Conservation (phyloP, 345 rosid genomes). For the Populus nigra region DNA sequence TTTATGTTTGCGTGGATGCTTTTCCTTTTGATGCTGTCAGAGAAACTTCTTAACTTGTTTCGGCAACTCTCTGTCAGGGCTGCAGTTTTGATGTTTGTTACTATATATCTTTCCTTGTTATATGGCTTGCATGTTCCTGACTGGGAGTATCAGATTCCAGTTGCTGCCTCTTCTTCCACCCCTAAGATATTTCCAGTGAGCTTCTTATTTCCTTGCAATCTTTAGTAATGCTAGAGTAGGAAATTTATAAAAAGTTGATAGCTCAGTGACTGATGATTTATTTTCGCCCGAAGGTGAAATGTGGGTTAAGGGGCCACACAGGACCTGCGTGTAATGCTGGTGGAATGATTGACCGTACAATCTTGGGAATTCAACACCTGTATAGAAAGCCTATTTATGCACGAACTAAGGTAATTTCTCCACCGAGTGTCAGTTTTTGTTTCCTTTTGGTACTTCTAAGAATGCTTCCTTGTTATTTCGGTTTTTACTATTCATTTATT, state of each 20-base stretch:
- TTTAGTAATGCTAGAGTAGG: not conserved
- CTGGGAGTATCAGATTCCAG: slow-evolving; percentile 69
- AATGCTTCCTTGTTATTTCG: not conserved
- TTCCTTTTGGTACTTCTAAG: slow-evolving; percentile 5
- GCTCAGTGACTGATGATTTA: not conserved
- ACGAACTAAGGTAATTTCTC: slow-evolving; percentile 50
- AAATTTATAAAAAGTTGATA: not conserved
- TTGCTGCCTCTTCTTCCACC: slow-evolving; percentile 40
- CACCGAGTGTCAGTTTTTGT: slow-evolving; percentile 1
- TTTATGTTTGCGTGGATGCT: not conserved
- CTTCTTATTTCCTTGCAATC: slow-evolving; percentile 1
- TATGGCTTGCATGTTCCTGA: slow-evolving; percentile 75
- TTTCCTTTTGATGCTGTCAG: not conserved
- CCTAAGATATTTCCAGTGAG: slow-evolving; percentile 47
- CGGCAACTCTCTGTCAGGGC: slow-evolving; percentile 41
- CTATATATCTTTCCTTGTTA: slow-evolving; percentile 44
- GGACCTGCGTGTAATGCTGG: slow-evolving; percentile 83
- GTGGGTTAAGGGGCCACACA: slow-evolving; percentile 69
- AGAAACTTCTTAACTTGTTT: not conserved
- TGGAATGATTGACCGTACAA: slow-evolving; percentile 76
- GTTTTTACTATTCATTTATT: not conserved
- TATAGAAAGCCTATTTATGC: slow-evolving; percentile 64
- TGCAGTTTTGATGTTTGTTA: slow-evolving; percentile 45
- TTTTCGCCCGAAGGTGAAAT: slow-evolving; percentile 57
- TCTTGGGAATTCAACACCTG: slow-evolving; percentile 66